Conservation (phyloP, 1,139 yeast genomes). For the Trichomonascaceae sp. region DNA sequence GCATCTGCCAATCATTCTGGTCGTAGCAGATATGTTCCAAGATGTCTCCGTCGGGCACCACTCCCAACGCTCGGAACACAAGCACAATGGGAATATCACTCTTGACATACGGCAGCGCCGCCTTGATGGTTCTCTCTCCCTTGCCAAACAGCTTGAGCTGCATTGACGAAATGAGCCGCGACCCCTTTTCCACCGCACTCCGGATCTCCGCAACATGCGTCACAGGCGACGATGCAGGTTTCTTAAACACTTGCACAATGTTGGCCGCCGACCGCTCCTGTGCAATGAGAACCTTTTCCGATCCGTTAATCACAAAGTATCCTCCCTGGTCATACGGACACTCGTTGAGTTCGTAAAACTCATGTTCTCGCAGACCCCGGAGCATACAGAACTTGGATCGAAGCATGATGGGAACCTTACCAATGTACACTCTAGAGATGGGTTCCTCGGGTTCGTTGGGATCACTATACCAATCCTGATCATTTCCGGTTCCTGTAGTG, state of each 20-base stretch:
- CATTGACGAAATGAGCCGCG: slow-evolving; percentile 84
- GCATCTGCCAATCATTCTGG: slow-evolving; percentile 98
- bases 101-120: slow-evolving; percentile 90
- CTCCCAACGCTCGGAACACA: slow-evolving; percentile 95
- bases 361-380: slow-evolving; percentile 86
- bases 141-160: slow-evolving; percentile 87
- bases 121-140: slow-evolving; percentile 78
- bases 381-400: slow-evolving; percentile 93
- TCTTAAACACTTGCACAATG: slow-evolving; percentile 94
- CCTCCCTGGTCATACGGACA: slow-evolving; percentile 99
- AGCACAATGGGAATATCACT: slow-evolving; percentile 95
- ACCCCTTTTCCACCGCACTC: slow-evolving; percentile 93
- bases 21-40: slow-evolving; percentile 96
- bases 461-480: slow-evolving; percentile 53
- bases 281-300: slow-evolving; percentile 94
- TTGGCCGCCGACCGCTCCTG: slow-evolving; percentile 98
- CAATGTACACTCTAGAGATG: slow-evolving; percentile 69
- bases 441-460: slow-evolving; percentile 46
- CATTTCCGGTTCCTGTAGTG: slow-evolving; percentile 14
- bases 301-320: slow-evolving; percentile 93
- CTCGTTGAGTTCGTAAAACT: slow-evolving; percentile 87
- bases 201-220: slow-evolving; percentile 95
- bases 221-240: slow-evolving; percentile 94
- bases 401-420: slow-evolving; percentile 96
- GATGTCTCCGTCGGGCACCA: slow-evolving; percentile 98